Percentiles rank a stretch among this genome's conserved stretches.
These are phyloP conservation scores for Moringa oleifera DNA, from an alignment of 345 rosid species.

Conservation along the genomic window DNA sequence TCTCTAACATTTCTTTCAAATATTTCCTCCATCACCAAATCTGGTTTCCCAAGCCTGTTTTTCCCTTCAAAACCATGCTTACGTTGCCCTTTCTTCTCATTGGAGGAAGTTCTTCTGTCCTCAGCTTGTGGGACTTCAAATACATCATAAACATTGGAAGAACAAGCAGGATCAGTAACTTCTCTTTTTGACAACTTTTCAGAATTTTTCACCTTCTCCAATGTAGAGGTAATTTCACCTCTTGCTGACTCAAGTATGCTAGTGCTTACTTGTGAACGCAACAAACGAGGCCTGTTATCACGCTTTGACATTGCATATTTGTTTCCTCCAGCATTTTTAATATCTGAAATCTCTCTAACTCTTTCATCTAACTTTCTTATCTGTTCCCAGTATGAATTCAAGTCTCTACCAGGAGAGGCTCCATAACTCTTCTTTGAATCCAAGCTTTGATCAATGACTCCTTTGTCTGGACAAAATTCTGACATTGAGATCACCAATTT, in stretches of 20 bases:
- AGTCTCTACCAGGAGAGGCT: slow-evolving; percentile 25
- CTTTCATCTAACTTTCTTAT: slow-evolving; percentile 46
- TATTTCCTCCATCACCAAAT: slow-evolving; percentile 17
- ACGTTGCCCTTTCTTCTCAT: slow-evolving; percentile 11
- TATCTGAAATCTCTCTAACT: slow-evolving; percentile 43
- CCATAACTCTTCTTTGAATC: slow-evolving; percentile 28
- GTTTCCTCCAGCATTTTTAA: slow-evolving; percentile 23
- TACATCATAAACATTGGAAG: slow-evolving; percentile 49
- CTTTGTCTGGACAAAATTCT: slow-evolving; percentile 18
- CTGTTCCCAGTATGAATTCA: slow-evolving; percentile 50
- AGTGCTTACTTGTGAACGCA: slow-evolving; percentile 31
- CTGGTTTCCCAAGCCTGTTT: slow-evolving; percentile 35
- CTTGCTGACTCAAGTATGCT: slow-evolving; percentile 24
- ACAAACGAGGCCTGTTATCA: slow-evolving; percentile 32
- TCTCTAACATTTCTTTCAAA: slow-evolving; percentile 6
- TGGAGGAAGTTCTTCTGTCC: slow-evolving; percentile 7
- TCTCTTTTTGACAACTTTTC: slow-evolving; percentile 20
- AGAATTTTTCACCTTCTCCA: slow-evolving; percentile 28
- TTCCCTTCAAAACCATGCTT: slow-evolving; percentile 22
- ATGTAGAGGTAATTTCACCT: slow-evolving; percentile 12
- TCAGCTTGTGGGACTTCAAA: slow-evolving; percentile 55
- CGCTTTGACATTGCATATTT: slow-evolving; percentile 27
- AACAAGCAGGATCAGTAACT: slow-evolving; percentile 13
- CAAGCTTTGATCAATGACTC: slow-evolving; percentile 17
- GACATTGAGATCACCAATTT: slow-evolving; percentile 16